phyloP scores from a whole-genome alignment of 495 filamentous ascomycete species.

The Annulohypoxylon moriforme region DNA sequence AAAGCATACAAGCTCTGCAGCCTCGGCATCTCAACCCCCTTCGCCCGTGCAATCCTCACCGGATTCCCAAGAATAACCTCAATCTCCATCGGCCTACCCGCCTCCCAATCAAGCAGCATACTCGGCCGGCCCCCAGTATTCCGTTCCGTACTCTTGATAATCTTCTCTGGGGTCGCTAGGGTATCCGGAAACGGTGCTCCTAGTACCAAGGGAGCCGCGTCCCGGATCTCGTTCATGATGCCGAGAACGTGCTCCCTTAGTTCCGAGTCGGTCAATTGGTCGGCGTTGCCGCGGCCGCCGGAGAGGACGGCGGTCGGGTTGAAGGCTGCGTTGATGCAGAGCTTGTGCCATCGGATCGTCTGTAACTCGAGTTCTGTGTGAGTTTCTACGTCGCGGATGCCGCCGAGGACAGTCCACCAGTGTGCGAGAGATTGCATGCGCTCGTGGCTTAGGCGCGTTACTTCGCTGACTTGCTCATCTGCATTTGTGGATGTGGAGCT shows the following conservation, averaged over 20 bases:
- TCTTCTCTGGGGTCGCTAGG: conserved; percentile 64
- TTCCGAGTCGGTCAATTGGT: conserved; percentile 64
- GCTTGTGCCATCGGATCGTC: conserved; percentile 71
- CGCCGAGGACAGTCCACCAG: conserved; percentile 57
- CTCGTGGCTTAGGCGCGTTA: conserved; percentile 45
- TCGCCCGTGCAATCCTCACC: conserved; percentile 61
- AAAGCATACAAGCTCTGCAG: conserved; percentile 65
- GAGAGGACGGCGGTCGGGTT: conserved; percentile 71
- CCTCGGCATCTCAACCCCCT: conserved; percentile 64
- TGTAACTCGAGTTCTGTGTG: conserved; percentile 65
- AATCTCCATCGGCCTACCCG: conserved; percentile 65
- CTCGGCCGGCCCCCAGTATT: conserved; percentile 69
- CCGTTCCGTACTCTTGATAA: conserved; percentile 64
- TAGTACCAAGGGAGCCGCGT: conserved; percentile 64
- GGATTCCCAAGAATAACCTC: conserved; percentile 73
- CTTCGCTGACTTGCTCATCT: conserved; percentile 39
- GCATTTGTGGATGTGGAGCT: conserved; percentile 29
- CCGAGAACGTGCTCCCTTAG: conserved; percentile 59
- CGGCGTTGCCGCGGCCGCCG: conserved; percentile 65
- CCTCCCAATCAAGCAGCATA: conserved; percentile 70
- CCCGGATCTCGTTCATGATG: conserved; percentile 69
- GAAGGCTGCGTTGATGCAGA: conserved; percentile 72
- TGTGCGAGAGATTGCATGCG: conserved; percentile 47
- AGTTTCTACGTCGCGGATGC: conserved; percentile 63
- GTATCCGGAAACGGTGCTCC: conserved; percentile 55